phyloP scores from a whole-genome alignment of 148 eudicot species.

The Chenopodium quinoa region DNA sequence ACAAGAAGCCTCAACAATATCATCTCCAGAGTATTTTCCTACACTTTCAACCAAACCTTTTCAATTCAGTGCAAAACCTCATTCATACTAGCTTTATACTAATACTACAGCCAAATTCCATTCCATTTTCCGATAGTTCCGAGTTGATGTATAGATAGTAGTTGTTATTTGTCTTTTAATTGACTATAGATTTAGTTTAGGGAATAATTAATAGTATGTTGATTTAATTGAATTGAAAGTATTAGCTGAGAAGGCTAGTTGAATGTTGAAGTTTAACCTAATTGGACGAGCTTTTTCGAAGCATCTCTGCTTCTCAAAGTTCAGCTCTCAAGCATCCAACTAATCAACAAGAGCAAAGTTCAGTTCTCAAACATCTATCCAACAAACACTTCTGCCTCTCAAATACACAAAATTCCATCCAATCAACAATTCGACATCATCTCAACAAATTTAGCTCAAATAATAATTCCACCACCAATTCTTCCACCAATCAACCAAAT shows the following conservation, averaged over 20 bases:
- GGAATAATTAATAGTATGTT: too few relatives aligned
- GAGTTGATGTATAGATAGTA: too few relatives aligned
- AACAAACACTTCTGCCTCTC: not conserved
- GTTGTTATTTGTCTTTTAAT: too few relatives aligned
- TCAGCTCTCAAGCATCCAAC: not conserved
- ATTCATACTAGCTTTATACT: not conserved
- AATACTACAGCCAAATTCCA: not conserved
- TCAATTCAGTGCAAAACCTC: constrained; percentile 1
- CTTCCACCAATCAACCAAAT: not conserved
- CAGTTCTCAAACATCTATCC: not conserved
- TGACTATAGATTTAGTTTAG: too few relatives aligned
- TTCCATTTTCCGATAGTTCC: too few relatives aligned
- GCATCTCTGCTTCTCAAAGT: too few relatives aligned
- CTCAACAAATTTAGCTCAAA: not conserved
- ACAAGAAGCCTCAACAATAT: not conserved
- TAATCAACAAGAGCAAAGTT: not conserved
- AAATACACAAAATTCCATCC: not conserved
- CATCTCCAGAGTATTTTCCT: not conserved
- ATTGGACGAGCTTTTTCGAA: too few relatives aligned
- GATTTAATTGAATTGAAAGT: too few relatives aligned
- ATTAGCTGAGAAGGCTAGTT: too few relatives aligned
- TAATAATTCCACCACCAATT: not conserved
- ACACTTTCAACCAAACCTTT: not conserved
- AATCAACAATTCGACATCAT: not conserved
- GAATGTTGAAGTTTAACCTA: too few relatives aligned